Evolutionary conservation across 352 stramenopile species (phyloP).

Genomic region (Globisporangium nodosum): DNA sequence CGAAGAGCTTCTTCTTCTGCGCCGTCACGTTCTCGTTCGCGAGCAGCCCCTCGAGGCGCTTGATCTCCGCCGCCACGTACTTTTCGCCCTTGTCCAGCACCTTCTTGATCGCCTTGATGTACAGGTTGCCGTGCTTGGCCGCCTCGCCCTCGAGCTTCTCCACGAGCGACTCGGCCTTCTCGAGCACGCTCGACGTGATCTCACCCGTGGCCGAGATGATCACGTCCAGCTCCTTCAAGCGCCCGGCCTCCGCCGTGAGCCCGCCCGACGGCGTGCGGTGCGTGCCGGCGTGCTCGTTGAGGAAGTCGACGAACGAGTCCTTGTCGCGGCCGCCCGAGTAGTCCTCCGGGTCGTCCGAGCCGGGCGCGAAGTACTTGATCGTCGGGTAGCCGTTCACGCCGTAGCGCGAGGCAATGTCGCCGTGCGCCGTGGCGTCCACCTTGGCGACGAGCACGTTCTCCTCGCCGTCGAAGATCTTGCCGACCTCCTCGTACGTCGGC

Average conservation of each 20-base stretch:
- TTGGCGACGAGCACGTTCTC: slow-evolving; percentile 81
- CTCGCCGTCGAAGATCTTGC: slow-evolving; percentile 64
- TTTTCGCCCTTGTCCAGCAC: slow-evolving; percentile 78
- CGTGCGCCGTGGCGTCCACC: slow-evolving; percentile 70
- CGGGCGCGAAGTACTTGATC: slow-evolving; percentile 89
- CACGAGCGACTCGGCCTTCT: slow-evolving; percentile 67
- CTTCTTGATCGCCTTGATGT: slow-evolving; percentile 90
- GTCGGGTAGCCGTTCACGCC: slow-evolving; percentile 89
- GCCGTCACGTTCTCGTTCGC: slow-evolving; percentile 76
- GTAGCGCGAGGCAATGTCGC: slow-evolving; percentile 62
- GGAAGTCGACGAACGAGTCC: slow-evolving; percentile 81
- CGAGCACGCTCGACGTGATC: slow-evolving; percentile 59
- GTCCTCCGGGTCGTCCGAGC: slow-evolving; percentile 74
- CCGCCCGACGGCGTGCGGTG: slow-evolving; percentile 70
- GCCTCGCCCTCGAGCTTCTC: slow-evolving; percentile 60
- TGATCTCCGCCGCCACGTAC: slow-evolving; percentile 84
- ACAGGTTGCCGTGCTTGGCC: slow-evolving; percentile 78
- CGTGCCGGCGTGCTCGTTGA: slow-evolving; percentile 89
- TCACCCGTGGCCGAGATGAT: slow-evolving; percentile 72
- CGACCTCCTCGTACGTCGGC: slow-evolving; percentile 84
- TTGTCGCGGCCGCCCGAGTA: slow-evolving; percentile 85
- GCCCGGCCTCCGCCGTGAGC: slow-evolving; percentile 69
- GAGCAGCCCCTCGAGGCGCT: slow-evolving; percentile 72
- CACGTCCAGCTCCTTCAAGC: slow-evolving; percentile 78
- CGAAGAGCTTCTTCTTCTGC: slow-evolving; percentile 88